phyloP scores from a whole-genome alignment of 192 early-diverging fungal genomes.

The Spizellomyces sp. region DNA sequence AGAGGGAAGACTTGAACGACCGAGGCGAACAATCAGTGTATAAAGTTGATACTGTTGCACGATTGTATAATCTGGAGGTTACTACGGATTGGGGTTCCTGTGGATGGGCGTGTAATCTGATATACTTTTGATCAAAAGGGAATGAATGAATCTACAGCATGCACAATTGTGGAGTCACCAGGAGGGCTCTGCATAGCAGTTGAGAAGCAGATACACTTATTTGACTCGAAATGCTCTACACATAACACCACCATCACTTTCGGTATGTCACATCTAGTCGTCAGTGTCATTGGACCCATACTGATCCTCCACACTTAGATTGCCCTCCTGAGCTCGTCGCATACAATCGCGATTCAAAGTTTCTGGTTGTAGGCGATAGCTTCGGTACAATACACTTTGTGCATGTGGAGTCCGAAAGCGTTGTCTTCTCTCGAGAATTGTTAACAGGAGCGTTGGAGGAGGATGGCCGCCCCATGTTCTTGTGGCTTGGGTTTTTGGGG shows the following conservation, averaged over 20 bases:
- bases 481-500: conserved; percentile 10
- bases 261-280: background rate
- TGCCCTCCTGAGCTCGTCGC: conserved; percentile 13
- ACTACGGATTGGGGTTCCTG: background rate
- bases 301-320: conserved; percentile 1
- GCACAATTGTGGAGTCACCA: conserved; percentile 1
- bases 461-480: background rate
- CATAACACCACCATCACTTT: conserved; percentile 17
- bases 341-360: conserved; percentile 30
- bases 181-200: conserved; percentile 11
- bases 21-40: background rate
- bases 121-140: background rate
- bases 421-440: conserved; percentile 29
- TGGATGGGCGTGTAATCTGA: background rate
- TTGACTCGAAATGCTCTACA: conserved; percentile 13
- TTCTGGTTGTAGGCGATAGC: conserved; percentile 37
- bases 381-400: conserved; percentile 36
- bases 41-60: conserved; percentile 4
- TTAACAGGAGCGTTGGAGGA: conserved; percentile 7
- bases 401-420: conserved; percentile 25
- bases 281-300: background rate
- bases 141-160: background rate
- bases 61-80: background rate
- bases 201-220: conserved; percentile 7
- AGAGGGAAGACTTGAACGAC: too few species aligned